Conservation (phyloP, 345 rosid species). For the Eucalyptus albens region DNA sequence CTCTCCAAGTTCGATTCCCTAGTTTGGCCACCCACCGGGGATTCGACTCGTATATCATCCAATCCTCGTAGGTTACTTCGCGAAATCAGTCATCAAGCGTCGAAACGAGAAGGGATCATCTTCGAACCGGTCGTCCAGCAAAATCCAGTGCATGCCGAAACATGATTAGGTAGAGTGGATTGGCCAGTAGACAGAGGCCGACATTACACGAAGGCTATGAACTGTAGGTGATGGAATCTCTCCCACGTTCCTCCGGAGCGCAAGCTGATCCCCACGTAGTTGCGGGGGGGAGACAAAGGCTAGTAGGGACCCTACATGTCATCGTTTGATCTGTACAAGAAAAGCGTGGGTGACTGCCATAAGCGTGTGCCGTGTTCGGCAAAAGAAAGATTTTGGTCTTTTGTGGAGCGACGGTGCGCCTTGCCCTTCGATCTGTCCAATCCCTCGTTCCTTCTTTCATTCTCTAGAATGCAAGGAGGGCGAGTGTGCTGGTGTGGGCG, state of each 20-base stretch:
- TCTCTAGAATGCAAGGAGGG: not conserved
- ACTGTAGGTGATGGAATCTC: not conserved
- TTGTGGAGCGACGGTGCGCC: not conserved
- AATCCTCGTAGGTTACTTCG: not conserved
- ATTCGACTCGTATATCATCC: not conserved
- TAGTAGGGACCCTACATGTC: not conserved
- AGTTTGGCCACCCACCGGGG: not conserved
- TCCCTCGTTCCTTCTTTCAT: not conserved
- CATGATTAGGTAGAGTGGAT: not conserved
- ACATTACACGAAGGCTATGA: not conserved
- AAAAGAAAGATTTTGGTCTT: not conserved
- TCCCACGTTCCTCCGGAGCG: not conserved
- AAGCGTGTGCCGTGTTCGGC: not conserved
- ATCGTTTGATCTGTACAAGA: not conserved
- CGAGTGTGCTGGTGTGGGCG: not conserved
- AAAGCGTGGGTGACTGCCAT: not conserved
- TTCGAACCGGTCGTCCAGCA: not conserved
- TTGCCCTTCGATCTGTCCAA: not conserved
- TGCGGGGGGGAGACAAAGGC: not conserved
- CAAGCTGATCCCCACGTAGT: not conserved
- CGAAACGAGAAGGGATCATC: not conserved
- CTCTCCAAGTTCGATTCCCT: not conserved
- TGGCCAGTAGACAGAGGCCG: not conserved
- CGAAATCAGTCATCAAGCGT: not conserved
- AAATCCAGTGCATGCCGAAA: not conserved